Evolutionary conservation across 208 protist genomes (phyloP).

Genomic region (Leishmania lainsoni): DNA sequence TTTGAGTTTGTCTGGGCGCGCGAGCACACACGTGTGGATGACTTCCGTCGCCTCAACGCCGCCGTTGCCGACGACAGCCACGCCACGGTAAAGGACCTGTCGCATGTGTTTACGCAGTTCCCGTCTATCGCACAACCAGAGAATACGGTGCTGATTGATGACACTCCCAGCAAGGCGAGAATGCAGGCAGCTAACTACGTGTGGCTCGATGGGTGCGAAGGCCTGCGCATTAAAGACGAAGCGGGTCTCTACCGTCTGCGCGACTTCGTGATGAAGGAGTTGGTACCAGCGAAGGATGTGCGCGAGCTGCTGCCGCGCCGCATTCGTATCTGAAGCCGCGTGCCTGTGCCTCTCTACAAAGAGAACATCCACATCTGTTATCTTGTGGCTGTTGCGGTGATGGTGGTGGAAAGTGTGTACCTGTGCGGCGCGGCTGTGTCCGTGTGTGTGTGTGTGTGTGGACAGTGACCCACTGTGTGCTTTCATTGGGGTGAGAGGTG

Average conservation of each 20-base stretch:
- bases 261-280: conserved; percentile 69
- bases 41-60: conserved; percentile 72
- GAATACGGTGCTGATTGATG: conserved; percentile 86
- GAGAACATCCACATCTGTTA: neutral
- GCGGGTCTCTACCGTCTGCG: conserved; percentile 52
- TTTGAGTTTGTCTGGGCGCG: conserved; percentile 89
- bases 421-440: neutral
- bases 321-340: conserved; percentile 33
- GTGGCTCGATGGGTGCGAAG: conserved; percentile 80
- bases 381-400: neutral
- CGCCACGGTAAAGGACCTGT: conserved; percentile 86
- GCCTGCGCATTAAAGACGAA: conserved; percentile 46
- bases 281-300: conserved; percentile 72
- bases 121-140: conserved; percentile 60
- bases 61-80: conserved; percentile 62
- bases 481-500: no score
- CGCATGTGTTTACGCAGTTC: conserved; percentile 59
- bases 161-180: conserved; percentile 88
- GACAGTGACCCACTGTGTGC: no score
- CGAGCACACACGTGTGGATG: conserved; percentile 82
- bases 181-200: conserved; percentile 79
- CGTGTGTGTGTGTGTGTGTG: no score
- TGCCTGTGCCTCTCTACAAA: neutral
- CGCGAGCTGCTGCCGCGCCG: conserved; percentile 74
- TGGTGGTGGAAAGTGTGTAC: neutral